These are phyloP conservation scores for Ormosia semicastrata DNA, from an alignment of 306 rosid genomes.

Conservation along the genomic window DNA sequence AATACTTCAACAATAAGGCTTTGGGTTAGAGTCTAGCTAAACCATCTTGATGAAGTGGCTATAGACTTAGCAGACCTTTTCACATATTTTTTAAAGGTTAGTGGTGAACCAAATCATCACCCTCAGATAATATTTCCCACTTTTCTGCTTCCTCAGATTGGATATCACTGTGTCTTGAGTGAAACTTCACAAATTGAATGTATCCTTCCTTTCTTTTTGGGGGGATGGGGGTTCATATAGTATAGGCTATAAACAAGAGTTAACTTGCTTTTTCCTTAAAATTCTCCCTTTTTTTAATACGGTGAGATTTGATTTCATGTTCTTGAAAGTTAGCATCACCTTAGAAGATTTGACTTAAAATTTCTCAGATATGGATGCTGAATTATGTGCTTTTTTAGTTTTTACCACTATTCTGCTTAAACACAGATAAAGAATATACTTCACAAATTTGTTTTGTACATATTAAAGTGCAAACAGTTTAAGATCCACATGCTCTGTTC, in stretches of 20 bases:
- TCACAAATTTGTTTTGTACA: neutral
- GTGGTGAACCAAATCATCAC: slow-evolving; percentile 3
- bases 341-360: slow-evolving; percentile 14
- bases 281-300: neutral
- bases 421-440: neutral
- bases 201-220: neutral
- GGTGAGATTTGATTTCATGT: neutral
- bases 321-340: neutral
- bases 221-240: neutral
- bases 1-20: neutral
- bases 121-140: neutral
- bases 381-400: neutral
- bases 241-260: neutral
- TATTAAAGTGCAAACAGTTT: neutral
- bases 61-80: neutral
- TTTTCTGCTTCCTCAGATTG: neutral
- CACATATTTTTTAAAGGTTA: neutral
- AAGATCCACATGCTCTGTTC: slow-evolving; percentile 9
- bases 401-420: neutral
- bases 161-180: neutral
- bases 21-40: neutral
- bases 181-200: slow-evolving; percentile 13
- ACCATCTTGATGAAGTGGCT: neutral
- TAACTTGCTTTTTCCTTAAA: neutral
- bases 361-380: neutral